Percentiles rank a stretch among this genome's conserved stretches.
Conservation (phyloP, 2,329 filamentous ascomycete species). For the Fusarium succisae region DNA sequence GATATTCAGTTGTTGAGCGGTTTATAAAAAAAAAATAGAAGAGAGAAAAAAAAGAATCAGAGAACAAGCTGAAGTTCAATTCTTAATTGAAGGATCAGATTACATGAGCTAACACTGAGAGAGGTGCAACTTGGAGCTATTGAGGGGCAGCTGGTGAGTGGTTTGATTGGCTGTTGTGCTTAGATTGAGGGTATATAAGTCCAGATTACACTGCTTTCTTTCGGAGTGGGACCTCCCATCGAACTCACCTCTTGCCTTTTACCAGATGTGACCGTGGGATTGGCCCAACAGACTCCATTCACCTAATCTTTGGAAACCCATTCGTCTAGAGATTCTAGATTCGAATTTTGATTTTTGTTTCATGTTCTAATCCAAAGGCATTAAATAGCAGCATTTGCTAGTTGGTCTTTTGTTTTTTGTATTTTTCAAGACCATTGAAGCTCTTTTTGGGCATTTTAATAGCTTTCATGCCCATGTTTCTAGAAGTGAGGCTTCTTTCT, state of each 20-base stretch:
- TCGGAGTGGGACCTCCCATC: conserved; percentile 76
- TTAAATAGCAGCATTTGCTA: accelerated
- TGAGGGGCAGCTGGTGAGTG: not conserved
- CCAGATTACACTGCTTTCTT: not conserved
- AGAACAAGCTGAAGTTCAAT: not conserved
- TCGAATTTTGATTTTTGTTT: conserved; percentile 52
- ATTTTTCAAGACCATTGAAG: not conserved
- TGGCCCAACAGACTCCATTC: conserved; percentile 63
- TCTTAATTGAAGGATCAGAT: not conserved
- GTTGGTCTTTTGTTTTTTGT: not conserved
- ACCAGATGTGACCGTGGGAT: conserved; percentile 79
- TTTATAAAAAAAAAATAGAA: too few species aligned
- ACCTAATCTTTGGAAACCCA: conserved; percentile 60
- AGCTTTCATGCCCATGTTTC: not conserved
- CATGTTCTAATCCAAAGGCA: not conserved
- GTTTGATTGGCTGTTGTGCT: not conserved
- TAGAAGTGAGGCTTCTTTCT: conserved; percentile 1
- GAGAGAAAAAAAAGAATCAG: not conserved
- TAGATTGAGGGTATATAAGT: conserved; percentile 20
- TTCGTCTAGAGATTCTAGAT: conserved; percentile 52
- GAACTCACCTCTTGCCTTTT: conserved; percentile 84
- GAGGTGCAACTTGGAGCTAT: not conserved
- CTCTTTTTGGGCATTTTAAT: not conserved
- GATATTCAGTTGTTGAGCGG: not conserved
- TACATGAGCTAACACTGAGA: not conserved